Base-by-base conservation (phyloP, 805 yeast genomes). In the Candida piceae region DNA sequence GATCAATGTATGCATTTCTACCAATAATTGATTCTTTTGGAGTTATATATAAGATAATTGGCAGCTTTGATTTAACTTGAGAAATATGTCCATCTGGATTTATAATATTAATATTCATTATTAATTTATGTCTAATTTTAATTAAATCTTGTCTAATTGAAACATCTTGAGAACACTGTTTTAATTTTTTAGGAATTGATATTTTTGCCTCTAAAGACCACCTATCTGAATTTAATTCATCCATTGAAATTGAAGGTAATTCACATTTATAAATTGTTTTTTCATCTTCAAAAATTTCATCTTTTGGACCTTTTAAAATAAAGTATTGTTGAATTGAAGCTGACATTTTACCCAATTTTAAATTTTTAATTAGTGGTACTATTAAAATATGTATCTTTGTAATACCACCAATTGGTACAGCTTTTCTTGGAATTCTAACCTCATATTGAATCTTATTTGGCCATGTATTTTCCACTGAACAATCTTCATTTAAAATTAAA, bases 21-120 rank as follows among this genome's bases (percentile, higher is more conserved):
- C 52, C 61, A 22, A 39, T 36, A 10, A 56, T 32, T n/a, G 34
- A 23, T 9, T 39, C 53, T 31, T 60, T 59, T 4, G 71, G 62
- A 36, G 70, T 64, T 13, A 72, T 50, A 40, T 67, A 71, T 4
- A 74, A 49, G 24, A 49, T 46, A 2, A 74, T 53, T 0, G 80
- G 80, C 29, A 74, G 52, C 42, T 72, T 73, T 9, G 79, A 75
- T 34, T 75, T 58, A 22, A 74, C 60, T 46, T 74, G 77, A 35
- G 75, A 69, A 2, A 60, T 54, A 49, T 72, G 78, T 12, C 78
- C 78, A 41, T 64, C 72, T 7, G 65, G 58, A 40, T 74, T 74
- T 16, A 64, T 56, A 25, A 74, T 52, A 35, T 68, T 69, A 11
- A 74, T 62, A n/a, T 55, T 49, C 5, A 74, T 47, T 5, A 70